A percentile compares a stretch with the other conserved stretches of the same genome.
These are phyloP conservation scores for Termitomyces sp. DNA, from an alignment of 768 basidiomycete species.

Conservation along the genomic window DNA sequence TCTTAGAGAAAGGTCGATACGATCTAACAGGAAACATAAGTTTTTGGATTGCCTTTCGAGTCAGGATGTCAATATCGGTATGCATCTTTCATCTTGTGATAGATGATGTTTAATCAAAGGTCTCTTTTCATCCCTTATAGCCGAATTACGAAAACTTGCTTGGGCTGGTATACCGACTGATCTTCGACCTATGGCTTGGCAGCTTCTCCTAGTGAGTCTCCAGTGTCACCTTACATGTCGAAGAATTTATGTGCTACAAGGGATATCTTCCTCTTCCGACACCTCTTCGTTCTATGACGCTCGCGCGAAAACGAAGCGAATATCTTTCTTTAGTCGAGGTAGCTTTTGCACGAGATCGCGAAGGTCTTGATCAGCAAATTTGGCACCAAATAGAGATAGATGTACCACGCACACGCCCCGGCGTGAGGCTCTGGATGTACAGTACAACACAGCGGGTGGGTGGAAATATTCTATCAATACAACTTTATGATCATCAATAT, in stretches of 20 bases:
- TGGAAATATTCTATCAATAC: constrained; percentile 1
- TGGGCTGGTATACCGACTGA: constrained; percentile 93
- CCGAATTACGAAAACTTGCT: constrained; percentile 82
- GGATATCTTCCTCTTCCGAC: constrained; percentile 89
- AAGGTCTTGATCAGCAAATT: constrained; percentile 90
- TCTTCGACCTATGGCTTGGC: constrained; percentile 90
- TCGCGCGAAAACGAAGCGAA: constrained; percentile 89
- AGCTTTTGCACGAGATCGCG: constrained; percentile 82
- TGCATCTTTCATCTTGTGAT: constrained; percentile 20
- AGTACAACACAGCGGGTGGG: constrained; percentile 83
- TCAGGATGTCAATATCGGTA: constrained; percentile 81
- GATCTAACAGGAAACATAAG: constrained; percentile 72
- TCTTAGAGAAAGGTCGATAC: constrained; percentile 70
- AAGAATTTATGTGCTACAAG: constrained; percentile 33
- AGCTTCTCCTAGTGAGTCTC: constrained; percentile 75
- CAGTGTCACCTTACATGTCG: not conserved
- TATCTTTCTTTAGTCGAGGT: constrained; percentile 86
- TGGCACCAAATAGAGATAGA: constrained; percentile 99
- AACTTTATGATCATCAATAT: constrained; percentile 11
- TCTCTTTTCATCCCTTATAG: constrained; percentile 26
- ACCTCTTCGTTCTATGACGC: constrained; percentile 65
- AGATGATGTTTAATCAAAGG: not conserved
- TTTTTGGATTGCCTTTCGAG: constrained; percentile 75
- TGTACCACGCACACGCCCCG: constrained; percentile 92
- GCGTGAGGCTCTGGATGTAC: constrained; percentile 88